Base-by-base conservation (phyloP, 2,329 filamentous ascomycete genomes). In the Sordariomycetes sp. region DNA sequence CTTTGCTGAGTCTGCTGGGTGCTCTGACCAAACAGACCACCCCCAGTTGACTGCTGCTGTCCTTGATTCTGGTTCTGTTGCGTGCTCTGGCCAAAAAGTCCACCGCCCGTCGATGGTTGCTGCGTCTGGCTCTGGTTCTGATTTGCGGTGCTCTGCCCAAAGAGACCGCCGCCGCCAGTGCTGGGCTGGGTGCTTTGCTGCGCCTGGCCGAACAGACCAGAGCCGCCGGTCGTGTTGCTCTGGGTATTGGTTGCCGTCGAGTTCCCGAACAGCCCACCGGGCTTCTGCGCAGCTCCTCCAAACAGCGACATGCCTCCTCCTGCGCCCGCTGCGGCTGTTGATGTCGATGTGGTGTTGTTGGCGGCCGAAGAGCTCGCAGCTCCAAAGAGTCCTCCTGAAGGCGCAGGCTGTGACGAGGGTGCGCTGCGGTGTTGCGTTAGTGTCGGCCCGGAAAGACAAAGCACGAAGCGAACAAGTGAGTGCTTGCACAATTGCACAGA, bases 371-470 rank as follows among this genome's bases (percentile, higher is more conserved):
- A 42, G 23, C 47, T 38, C 18, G 42, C 17, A 10, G 55, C 52
- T 31, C 59, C 58, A 39, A 64, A 61, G 12, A 65, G 51, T 32
- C 54, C 52, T 11, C 51, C 51, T 15, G 57, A 39, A 20, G 18
- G 18, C 21, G 30, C 9, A 21, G 14, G 30, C 15, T 19, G 30
- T 12, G 8, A 11, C 18, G 30, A 14, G 30, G 17, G 19, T 27
- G 25, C 6, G n/a, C n/a, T n/a, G n/a, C n/a, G n/a, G n/a, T n/a
- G n/a, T n/a, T n/a, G n/a, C n/a, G n/a, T n/a, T n/a, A n/a, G n/a
- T n/a, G n/a, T n/a, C n/a, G n/a, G n/a, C n/a, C n/a, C n/a, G n/a
- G n/a, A n/a, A n/a, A n/a, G n/a, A n/a, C n/a, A n/a, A n/a, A n/a
- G n/a, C n/a, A n/a, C n/a, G n/a, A n/a, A n/a, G n/a, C n/a, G n/a